phyloP scores from a whole-genome alignment of 306 rosid species.

The Vigna hirtella region DNA sequence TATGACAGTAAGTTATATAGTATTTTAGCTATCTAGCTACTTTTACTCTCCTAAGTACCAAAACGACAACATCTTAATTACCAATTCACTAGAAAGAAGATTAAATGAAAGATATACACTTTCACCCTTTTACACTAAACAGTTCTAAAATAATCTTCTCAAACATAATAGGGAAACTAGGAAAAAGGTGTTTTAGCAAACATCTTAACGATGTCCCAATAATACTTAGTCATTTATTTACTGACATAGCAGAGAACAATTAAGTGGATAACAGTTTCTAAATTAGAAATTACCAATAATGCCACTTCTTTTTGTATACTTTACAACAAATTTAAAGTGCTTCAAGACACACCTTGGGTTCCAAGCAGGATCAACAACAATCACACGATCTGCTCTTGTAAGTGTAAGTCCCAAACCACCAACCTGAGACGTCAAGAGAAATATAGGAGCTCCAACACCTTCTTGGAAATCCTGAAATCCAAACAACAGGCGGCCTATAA shows the following conservation, averaged over 20 bases:
- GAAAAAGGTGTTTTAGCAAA: background rate
- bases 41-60: conserved; percentile 1
- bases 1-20: background rate
- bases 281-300: conserved; percentile 2
- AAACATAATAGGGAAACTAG: background rate
- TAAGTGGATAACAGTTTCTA: background rate
- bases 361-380: conserved; percentile 99
- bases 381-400: conserved; percentile 96
- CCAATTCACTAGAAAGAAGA: background rate
- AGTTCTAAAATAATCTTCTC: background rate
- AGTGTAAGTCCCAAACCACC: conserved; percentile 98
- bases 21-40: background rate
- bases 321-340: background rate
- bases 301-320: background rate
- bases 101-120: background rate
- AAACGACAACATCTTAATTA: conserved; percentile 13
- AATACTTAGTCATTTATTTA: background rate
- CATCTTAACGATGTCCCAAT: background rate
- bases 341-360: conserved; percentile 79
- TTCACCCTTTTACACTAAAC: background rate
- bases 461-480: conserved; percentile 83
- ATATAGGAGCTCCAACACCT: conserved; percentile 78
- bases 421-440: conserved; percentile 96
- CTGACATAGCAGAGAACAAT: background rate
- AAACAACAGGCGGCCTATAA: conserved; percentile 7